Evolutionary conservation across 1,284 basidiomycete species (phyloP).

Genomic region (Cerrena zonata): DNA sequence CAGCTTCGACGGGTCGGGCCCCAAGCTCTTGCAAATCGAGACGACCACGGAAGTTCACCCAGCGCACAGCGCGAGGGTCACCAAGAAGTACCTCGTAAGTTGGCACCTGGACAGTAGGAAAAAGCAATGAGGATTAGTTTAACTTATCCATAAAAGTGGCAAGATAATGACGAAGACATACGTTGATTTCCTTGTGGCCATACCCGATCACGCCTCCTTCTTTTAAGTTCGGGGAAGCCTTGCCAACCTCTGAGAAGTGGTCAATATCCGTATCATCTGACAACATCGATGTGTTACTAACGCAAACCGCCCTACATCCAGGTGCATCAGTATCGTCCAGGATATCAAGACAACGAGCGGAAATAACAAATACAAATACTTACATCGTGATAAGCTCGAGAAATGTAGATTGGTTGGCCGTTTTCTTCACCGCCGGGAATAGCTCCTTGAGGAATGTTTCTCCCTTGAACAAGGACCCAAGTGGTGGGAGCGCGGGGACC

Average conservation of each 20-base stretch:
- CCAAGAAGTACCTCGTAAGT: slow-evolving; percentile 50
- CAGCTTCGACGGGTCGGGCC: slow-evolving; percentile 58
- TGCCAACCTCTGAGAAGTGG: slow-evolving; percentile 55
- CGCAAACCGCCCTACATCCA: neutral
- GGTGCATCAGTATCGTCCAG: too few species aligned
- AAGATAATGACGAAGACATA: slow-evolving; percentile 34
- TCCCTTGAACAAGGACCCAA: slow-evolving; percentile 59
- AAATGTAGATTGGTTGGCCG: slow-evolving; percentile 50
- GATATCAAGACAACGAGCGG: neutral
- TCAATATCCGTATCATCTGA: neutral
- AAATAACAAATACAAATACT: slow-evolving; percentile 17
- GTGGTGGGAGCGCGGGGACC: slow-evolving; percentile 46
- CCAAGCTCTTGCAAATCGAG: slow-evolving; percentile 41
- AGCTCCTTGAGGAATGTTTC: slow-evolving; percentile 51
- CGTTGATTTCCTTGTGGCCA: slow-evolving; percentile 50
- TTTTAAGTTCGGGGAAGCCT: slow-evolving; percentile 49
- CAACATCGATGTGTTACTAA: neutral
- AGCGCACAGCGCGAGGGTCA: slow-evolving; percentile 49
- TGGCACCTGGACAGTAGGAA: slow-evolving; percentile 3
- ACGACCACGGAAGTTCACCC: slow-evolving; percentile 46
- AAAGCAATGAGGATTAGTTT: slow-evolving; percentile 1
- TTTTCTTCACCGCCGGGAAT: slow-evolving; percentile 53
- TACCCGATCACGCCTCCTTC: slow-evolving; percentile 62
- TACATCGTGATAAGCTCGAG: slow-evolving; percentile 56
- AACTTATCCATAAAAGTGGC: neutral